These are phyloP conservation scores for Carex cristatella DNA, from an alignment of 176 grass and related monocot species.

Conservation along the genomic window DNA sequence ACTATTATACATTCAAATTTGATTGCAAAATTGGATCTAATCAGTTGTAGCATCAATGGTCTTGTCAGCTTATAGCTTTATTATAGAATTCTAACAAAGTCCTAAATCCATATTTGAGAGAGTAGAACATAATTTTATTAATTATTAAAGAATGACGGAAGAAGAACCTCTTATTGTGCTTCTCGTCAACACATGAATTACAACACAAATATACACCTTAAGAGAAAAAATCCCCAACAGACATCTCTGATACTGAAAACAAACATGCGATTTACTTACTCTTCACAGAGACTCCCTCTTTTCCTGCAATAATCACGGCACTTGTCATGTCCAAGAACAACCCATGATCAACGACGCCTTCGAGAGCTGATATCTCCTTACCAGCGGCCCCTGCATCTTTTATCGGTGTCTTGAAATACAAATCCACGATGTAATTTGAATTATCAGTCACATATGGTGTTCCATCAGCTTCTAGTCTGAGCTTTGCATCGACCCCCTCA, in stretches of 20 bases:
- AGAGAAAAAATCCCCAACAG: neutral
- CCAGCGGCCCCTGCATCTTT: slow-evolving; percentile 72
- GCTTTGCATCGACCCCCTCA: slow-evolving; percentile 71
- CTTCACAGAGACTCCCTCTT: slow-evolving; percentile 72
- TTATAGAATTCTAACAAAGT: neutral
- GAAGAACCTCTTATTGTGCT: slow-evolving; percentile 3
- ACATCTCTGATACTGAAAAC: slow-evolving; percentile 18
- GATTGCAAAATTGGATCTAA: neutral
- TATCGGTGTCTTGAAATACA: slow-evolving; percentile 91
- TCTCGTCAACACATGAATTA: slow-evolving; percentile 1
- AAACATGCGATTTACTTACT: slow-evolving; percentile 47
- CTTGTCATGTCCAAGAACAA: slow-evolving; percentile 92
- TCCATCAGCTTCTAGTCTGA: slow-evolving; percentile 52
- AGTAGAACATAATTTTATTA: slow-evolving; percentile 10
- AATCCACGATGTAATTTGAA: slow-evolving; percentile 61
- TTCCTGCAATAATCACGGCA: slow-evolving; percentile 87
- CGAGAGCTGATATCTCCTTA: slow-evolving; percentile 58
- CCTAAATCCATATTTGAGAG: neutral
- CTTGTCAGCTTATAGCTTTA: neutral
- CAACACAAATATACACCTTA: slow-evolving; percentile 17
- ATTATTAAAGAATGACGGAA: slow-evolving; percentile 10
- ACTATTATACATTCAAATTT: neutral
- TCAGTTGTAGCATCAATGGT: neutral
- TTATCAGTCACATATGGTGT: slow-evolving; percentile 90
- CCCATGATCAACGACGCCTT: slow-evolving; percentile 94